Evolutionary conservation across 805 yeast genomes (phyloP).

Genomic region (Candida sithepensis): DNA sequence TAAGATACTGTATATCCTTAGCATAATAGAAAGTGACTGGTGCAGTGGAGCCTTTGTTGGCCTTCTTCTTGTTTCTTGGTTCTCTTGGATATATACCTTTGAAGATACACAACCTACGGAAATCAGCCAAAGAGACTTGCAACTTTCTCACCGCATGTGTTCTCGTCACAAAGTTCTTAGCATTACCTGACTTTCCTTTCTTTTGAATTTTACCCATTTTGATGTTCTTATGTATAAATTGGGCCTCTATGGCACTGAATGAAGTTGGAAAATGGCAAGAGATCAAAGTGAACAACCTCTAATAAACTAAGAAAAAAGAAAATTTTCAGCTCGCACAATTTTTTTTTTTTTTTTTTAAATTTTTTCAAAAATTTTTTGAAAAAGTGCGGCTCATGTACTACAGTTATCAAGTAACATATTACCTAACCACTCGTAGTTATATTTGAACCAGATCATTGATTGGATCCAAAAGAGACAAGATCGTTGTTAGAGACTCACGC

Average conservation of each 20-base stretch:
- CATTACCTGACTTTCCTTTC: conserved; percentile 83
- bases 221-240: background rate
- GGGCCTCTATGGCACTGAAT: background rate
- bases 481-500: too few species aligned
- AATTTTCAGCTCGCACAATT: background rate
- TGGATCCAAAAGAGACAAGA: too few species aligned
- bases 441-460: too few species aligned
- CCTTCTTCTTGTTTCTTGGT: conserved; percentile 92
- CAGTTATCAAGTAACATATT: background rate
- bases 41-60: conserved; percentile 96
- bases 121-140: conserved; percentile 93
- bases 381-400: background rate
- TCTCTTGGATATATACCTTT: conserved; percentile 98
- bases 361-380: background rate
- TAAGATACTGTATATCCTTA: conserved; percentile 89
- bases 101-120: conserved; percentile 94
- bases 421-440: background rate
- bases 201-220: conserved; percentile 67
- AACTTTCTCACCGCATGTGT: conserved; percentile 90
- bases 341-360: background rate
- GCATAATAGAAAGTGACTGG: conserved; percentile 91
- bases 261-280: background rate
- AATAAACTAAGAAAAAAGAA: background rate
- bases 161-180: conserved; percentile 88
- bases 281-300: background rate